Conservation (phyloP, 2,329 filamentous ascomycete genomes). For the Canariomyces notabilis region DNA sequence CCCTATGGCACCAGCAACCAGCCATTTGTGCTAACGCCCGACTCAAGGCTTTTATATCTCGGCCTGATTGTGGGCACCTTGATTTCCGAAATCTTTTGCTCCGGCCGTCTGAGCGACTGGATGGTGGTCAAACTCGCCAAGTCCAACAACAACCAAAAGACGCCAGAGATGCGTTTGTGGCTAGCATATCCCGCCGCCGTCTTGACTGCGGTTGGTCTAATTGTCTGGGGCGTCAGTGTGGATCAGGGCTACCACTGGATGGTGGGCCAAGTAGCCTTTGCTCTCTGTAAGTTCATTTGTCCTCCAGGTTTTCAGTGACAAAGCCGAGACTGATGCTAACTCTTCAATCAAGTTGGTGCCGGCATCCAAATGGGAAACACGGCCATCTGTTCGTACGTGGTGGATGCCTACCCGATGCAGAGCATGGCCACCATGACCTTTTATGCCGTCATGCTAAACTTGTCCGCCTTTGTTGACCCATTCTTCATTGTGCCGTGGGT, state of each 20-base stretch:
- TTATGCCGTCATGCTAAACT: slow-evolving; percentile 49
- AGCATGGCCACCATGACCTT: slow-evolving; percentile 51
- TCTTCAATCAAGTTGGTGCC: slow-evolving; percentile 38
- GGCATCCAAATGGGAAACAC: slow-evolving; percentile 55
- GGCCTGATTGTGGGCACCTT: slow-evolving; percentile 50
- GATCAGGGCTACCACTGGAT: slow-evolving; percentile 52
- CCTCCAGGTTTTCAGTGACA: neutral
- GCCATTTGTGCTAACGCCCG: neutral
- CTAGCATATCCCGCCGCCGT: slow-evolving; percentile 48
- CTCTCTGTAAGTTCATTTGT: slow-evolving; percentile 39
- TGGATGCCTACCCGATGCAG: slow-evolving; percentile 52
- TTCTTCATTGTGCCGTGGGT: slow-evolving; percentile 50
- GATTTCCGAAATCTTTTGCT: slow-evolving; percentile 46
- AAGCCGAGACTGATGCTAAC: no score
- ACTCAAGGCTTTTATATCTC: slow-evolving; percentile 47
- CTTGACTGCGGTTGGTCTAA: slow-evolving; percentile 43
- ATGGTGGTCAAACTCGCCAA: slow-evolving; percentile 43
- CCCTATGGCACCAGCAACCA: no score
- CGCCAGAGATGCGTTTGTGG: slow-evolving; percentile 53
- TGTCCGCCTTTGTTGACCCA: slow-evolving; percentile 41
- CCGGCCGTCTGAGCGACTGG: slow-evolving; percentile 48
- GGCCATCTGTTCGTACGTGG: slow-evolving; percentile 46
- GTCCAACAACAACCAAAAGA: slow-evolving; percentile 37
- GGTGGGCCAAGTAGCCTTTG: slow-evolving; percentile 51
- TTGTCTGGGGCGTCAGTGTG: slow-evolving; percentile 52